Conservation (phyloP, 108 stramenopile species). For the Hondaea fermentalgiana region DNA sequence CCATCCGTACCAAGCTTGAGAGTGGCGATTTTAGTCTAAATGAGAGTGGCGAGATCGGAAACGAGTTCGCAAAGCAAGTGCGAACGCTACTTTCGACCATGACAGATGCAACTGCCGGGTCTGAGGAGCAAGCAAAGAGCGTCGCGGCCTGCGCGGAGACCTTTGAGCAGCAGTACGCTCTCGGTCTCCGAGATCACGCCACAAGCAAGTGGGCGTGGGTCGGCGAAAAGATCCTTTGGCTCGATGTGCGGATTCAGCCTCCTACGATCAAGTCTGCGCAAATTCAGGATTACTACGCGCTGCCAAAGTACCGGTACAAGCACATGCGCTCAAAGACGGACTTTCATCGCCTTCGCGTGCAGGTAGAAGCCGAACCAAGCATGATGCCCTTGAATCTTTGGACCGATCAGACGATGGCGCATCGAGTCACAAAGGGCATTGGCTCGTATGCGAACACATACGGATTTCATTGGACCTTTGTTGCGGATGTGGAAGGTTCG, state of each 20-base stretch:
- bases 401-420: background rate
- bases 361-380: background rate
- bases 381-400: background rate
- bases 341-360: background rate
- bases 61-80: background rate
- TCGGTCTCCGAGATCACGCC: background rate
- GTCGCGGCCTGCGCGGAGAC: too few relatives aligned
- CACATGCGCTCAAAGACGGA: conserved; percentile 2
- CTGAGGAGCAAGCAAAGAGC: background rate
- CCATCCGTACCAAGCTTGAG: background rate
- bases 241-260: background rate
- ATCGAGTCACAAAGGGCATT: background rate
- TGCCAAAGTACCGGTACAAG: conserved; percentile 15
- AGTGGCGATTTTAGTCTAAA: background rate
- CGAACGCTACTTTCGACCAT: background rate
- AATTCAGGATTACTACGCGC: background rate
- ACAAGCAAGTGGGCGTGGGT: conserved; percentile 10
- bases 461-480: background rate
- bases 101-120: background rate
- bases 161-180: background rate
- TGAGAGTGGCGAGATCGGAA: background rate
- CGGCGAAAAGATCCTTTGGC: conserved; percentile 2
- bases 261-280: background rate
- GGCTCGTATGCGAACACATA: background rate
- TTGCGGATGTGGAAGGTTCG: background rate